phyloP scores from a whole-genome alignment of 2,329 filamentous ascomycete genomes.

The Xylariaceae sp. region DNA sequence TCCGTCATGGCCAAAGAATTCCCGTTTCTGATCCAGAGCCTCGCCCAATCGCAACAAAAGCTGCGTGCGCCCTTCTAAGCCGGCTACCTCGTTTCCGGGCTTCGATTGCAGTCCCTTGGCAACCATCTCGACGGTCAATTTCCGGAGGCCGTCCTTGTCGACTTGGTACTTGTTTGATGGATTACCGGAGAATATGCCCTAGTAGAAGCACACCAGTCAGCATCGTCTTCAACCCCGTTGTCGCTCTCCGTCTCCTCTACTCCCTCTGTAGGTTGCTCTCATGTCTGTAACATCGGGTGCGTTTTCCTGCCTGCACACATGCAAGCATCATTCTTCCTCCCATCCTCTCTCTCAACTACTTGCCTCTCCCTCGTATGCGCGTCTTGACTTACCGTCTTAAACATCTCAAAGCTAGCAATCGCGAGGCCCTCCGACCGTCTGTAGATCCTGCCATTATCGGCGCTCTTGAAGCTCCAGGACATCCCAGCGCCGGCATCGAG shows the following conservation, averaged over 20 bases:
- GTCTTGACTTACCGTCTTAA: slow-evolving; percentile 56
- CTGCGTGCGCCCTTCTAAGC: slow-evolving; percentile 77
- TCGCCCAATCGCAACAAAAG: slow-evolving; percentile 71
- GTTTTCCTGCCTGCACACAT: no score
- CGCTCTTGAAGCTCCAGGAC: slow-evolving; percentile 88
- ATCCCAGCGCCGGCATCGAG: slow-evolving; percentile 87
- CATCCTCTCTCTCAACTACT: background rate
- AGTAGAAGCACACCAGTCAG: no score
- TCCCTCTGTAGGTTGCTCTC: no score
- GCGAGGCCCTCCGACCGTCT: slow-evolving; percentile 60
- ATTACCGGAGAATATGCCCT: slow-evolving; percentile 83
- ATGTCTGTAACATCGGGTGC: no score
- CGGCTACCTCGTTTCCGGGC: slow-evolving; percentile 75
- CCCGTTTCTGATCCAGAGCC: slow-evolving; percentile 69
- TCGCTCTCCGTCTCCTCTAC: no score
- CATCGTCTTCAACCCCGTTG: no score
- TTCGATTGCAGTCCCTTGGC: slow-evolving; percentile 81
- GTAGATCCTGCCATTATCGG: slow-evolving; percentile 79
- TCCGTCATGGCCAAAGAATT: slow-evolving; percentile 79
- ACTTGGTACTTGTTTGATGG: slow-evolving; percentile 80
- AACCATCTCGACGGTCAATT: slow-evolving; percentile 69
- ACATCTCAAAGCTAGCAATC: slow-evolving; percentile 80
- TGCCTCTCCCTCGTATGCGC: background rate
- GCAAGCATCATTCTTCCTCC: no score
- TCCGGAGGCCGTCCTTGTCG: slow-evolving; percentile 74